A percentile compares a stretch with the other conserved stretches of the same genome.
Evolutionary conservation across 73 alveolate species (phyloP).

Genomic region (Symbiodinium pilosum): DNA sequence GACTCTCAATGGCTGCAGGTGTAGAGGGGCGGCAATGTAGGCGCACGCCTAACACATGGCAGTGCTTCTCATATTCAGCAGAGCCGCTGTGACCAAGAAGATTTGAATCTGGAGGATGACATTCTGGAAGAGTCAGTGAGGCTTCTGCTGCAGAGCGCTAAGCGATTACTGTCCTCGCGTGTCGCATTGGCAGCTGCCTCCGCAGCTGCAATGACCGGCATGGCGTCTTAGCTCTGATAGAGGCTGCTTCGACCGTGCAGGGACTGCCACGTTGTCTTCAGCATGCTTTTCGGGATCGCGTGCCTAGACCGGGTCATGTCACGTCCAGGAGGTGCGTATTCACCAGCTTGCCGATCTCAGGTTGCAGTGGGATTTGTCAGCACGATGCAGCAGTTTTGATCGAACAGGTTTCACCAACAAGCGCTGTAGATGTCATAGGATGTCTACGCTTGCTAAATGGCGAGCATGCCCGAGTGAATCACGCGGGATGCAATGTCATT

Average conservation of each 20-base stretch:
- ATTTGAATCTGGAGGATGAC: slow-evolving; percentile 7
- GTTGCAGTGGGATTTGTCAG: background rate
- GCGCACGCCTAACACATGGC: too few species aligned
- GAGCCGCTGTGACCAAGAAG: too few species aligned
- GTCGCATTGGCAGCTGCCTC: slow-evolving; percentile 46
- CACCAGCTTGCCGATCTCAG: background rate
- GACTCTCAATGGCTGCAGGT: too few species aligned
- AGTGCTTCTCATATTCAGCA: too few species aligned
- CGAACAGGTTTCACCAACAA: background rate
- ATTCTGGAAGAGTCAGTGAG: slow-evolving; percentile 45
- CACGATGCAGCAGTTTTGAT: background rate
- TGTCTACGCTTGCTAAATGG: background rate
- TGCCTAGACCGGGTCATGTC: too few species aligned
- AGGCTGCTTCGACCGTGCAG: too few species aligned
- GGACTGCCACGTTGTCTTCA: too few species aligned
- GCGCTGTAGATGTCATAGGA: background rate
- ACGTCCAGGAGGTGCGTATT: too few species aligned
- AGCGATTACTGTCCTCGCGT: slow-evolving; percentile 62
- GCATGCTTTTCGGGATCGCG: too few species aligned
- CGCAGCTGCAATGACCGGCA: slow-evolving; percentile 60
- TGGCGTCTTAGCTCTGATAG: slow-evolving; percentile 14
- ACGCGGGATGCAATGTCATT: background rate
- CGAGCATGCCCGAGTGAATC: background rate
- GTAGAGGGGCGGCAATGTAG: too few species aligned
- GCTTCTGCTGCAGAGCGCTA: slow-evolving; percentile 15